Percentiles rank a stretch among this genome's conserved stretches.
Conservation (phyloP, 257 asterid species). For the Scutellaria baicalensis region DNA sequence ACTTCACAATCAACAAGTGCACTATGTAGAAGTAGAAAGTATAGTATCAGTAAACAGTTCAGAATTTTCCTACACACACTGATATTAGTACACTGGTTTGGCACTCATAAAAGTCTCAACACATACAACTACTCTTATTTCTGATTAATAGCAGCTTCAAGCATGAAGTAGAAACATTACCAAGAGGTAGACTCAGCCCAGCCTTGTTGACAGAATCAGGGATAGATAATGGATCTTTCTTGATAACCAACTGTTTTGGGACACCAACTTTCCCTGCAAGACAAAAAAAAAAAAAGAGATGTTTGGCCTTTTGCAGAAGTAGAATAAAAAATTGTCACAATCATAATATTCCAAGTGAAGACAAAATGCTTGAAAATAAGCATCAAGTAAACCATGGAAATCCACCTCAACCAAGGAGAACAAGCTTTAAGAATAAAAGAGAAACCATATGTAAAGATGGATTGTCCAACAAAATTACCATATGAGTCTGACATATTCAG, state of each 20-base stretch:
- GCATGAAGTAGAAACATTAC: constrained; percentile 26
- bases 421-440: neutral
- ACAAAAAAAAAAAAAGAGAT: neutral
- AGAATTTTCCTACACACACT: neutral
- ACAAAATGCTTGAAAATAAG: neutral
- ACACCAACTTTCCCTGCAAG: constrained; percentile 71
- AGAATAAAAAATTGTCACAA: neutral
- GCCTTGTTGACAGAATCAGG: constrained; percentile 62
- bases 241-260: constrained; percentile 84
- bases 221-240: constrained; percentile 78
- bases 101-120: neutral
- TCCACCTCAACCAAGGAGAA: neutral
- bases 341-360: neutral
- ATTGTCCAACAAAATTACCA: constrained; percentile 37
- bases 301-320: neutral
- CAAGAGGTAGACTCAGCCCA: constrained; percentile 80
- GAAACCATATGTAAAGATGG: constrained; percentile 9
- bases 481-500: constrained; percentile 59
- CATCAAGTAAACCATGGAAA: neutral
- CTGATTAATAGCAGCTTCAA: constrained; percentile 9
- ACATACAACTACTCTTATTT: neutral
- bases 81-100: neutral
- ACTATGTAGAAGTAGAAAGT: neutral
- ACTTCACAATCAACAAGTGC: neutral
- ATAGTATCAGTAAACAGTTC: neutral